phyloP scores from a whole-genome alignment of 1,139 yeast genomes.

The Wickerhamomyces sp. region DNA sequence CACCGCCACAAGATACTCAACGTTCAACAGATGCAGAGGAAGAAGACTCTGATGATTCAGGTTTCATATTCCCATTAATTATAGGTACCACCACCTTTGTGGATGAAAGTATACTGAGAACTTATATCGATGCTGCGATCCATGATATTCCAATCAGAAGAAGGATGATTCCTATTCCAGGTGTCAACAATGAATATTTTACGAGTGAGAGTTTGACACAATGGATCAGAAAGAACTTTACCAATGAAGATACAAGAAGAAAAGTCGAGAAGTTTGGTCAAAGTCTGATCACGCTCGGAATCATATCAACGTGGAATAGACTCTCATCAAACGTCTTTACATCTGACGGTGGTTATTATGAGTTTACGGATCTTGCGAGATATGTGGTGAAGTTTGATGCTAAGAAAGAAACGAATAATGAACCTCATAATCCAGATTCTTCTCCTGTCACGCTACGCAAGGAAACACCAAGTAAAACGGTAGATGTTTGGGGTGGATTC shows the following conservation, averaged over 20 bases:
- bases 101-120: constrained; percentile 15
- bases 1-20: background rate
- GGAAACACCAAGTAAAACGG: constrained; percentile 1
- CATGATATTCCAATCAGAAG: constrained; percentile 19
- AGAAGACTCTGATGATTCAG: constrained; percentile 15
- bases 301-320: constrained; percentile 20
- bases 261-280: constrained; percentile 23
- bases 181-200: constrained; percentile 22
- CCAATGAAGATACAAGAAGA: constrained; percentile 15
- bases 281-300: constrained; percentile 16
- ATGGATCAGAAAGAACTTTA: constrained; percentile 13
- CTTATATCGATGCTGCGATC: constrained; percentile 16
- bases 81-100: constrained; percentile 17
- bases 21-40: constrained; percentile 9
- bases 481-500: constrained; percentile 14
- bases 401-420: constrained; percentile 1
- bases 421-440: background rate
- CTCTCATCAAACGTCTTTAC: constrained; percentile 15
- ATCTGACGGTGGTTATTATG: constrained; percentile 22
- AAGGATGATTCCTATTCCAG: constrained; percentile 24
- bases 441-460: background rate
- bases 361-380: constrained; percentile 23
- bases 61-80: constrained; percentile 22
- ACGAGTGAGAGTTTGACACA: constrained; percentile 14
- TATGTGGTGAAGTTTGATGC: constrained; percentile 16